A percentile compares a stretch with the other conserved stretches of the same genome.
phyloP scores from a whole-genome alignment of 768 basidiomycete species.

The Chiua virens region DNA sequence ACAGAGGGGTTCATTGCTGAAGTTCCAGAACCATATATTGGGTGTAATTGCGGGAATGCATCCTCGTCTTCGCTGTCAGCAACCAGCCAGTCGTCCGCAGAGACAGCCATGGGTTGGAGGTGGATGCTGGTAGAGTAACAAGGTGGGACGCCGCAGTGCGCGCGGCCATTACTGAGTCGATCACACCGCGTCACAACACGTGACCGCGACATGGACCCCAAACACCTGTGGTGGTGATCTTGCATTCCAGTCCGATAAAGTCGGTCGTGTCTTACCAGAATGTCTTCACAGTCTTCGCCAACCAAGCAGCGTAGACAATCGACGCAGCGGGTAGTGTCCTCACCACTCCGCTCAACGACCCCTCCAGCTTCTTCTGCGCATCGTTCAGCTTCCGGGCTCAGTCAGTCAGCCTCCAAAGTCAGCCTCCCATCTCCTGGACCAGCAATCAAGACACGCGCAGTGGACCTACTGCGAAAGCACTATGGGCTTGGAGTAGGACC shows the following conservation, averaged over 20 bases:
- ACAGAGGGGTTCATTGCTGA: not conserved
- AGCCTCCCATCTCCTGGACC: conserved; percentile 31
- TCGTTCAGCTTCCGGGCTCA: conserved; percentile 16
- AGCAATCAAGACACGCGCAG: conserved; percentile 54
- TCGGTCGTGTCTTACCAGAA: not conserved
- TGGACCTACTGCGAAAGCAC: conserved; percentile 80
- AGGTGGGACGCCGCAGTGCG: no score
- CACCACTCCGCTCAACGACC: conserved; percentile 46
- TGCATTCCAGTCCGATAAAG: no score
- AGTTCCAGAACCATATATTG: not conserved
- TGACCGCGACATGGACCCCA: conserved; percentile 21
- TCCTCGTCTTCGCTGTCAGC: conserved; percentile 49
- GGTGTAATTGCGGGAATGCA: not conserved
- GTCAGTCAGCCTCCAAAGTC: conserved; percentile 23
- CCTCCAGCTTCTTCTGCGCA: conserved; percentile 27
- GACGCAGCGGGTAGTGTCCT: conserved; percentile 38
- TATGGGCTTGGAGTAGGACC: conserved; percentile 82
- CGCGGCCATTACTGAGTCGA: not conserved
- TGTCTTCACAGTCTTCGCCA: conserved; percentile 16
- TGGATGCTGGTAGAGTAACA: not conserved
- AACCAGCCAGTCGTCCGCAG: conserved; percentile 42
- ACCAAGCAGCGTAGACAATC: conserved; percentile 22
- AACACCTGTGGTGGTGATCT: no score
- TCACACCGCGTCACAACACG: conserved; percentile 16
- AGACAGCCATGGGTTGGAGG: conserved; percentile 7